Conservation (phyloP, 1,139 yeast species). For the Debaryomyces singareniensis region DNA sequence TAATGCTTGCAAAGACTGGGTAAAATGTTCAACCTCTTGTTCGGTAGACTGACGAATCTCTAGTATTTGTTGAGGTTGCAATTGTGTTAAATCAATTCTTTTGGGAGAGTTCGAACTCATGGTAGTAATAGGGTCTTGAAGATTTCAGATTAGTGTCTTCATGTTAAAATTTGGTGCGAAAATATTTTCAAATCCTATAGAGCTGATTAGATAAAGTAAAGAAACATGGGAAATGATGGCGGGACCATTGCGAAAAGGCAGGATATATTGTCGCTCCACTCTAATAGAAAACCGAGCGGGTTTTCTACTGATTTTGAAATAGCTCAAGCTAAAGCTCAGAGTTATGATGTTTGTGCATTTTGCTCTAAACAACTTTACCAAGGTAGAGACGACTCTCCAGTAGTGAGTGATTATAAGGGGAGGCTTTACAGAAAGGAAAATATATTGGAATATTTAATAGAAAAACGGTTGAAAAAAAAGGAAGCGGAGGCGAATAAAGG, state of each 20-base stretch:
- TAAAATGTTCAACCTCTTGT: conserved; percentile 78
- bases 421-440: conserved; percentile 64
- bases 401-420: conserved; percentile 73
- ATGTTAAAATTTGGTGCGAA: no score
- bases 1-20: conserved; percentile 78
- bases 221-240: conserved; percentile 52
- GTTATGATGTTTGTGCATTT: conserved; percentile 18
- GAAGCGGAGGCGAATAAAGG: conserved; percentile 14
- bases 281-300: conserved; percentile 1
- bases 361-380: conserved; percentile 21
- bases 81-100: conserved; percentile 54
- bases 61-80: conserved; percentile 77
- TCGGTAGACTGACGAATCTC: conserved; percentile 83
- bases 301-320: conserved; percentile 11
- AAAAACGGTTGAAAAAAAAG: conserved; percentile 18
- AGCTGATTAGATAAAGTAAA: no score
- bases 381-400: conserved; percentile 18
- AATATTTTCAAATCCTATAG: no score
- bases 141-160: no score
- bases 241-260: conserved; percentile 44
- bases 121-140: no score
- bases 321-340: conserved; percentile 32
- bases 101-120: no score
- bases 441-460: conserved; percentile 51
- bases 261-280: conserved; percentile 30